Evolutionary conservation across 257 asterid species (phyloP).

Genomic region (Perilla frutescens): DNA sequence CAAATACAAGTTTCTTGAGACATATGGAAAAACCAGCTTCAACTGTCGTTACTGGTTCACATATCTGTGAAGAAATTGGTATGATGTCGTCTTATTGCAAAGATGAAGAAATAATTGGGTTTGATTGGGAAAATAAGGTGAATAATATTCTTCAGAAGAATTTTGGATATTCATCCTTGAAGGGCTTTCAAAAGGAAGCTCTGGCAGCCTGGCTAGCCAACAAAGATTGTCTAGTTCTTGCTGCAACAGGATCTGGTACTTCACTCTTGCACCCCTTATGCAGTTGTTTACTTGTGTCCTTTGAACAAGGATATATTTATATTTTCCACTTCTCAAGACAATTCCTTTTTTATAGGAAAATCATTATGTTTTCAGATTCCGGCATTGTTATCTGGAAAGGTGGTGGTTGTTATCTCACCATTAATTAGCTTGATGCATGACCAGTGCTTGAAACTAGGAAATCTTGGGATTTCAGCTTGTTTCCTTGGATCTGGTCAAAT

Average conservation of each 20-base stretch:
- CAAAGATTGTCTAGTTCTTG: constrained; percentile 71
- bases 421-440: constrained; percentile 91
- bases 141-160: constrained; percentile 45
- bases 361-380: constrained; percentile 82
- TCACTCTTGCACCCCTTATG: constrained; percentile 17
- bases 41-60: constrained; percentile 24
- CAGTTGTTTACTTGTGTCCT: constrained; percentile 17
- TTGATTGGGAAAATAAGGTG: constrained; percentile 60
- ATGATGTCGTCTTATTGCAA: constrained; percentile 34
- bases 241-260: constrained; percentile 88
- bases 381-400: constrained; percentile 73
- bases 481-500: constrained; percentile 91
- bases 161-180: constrained; percentile 68
- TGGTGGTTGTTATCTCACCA: constrained; percentile 81
- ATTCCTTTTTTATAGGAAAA: constrained; percentile 55
- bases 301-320: constrained; percentile 10
- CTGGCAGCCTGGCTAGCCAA: constrained; percentile 66
- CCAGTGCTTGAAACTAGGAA: constrained; percentile 77
- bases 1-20: constrained; percentile 35
- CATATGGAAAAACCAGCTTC: constrained; percentile 32
- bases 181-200: constrained; percentile 72
- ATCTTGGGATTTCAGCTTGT: constrained; percentile 79
- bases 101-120: constrained; percentile 45
- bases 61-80: constrained; percentile 25
- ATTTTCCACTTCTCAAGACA: constrained; percentile 27